Evolutionary conservation across 306 rosid genomes (phyloP), one percentile per base, ranked within the genome.

Genomic region (Hippophae tibetana): DNA sequence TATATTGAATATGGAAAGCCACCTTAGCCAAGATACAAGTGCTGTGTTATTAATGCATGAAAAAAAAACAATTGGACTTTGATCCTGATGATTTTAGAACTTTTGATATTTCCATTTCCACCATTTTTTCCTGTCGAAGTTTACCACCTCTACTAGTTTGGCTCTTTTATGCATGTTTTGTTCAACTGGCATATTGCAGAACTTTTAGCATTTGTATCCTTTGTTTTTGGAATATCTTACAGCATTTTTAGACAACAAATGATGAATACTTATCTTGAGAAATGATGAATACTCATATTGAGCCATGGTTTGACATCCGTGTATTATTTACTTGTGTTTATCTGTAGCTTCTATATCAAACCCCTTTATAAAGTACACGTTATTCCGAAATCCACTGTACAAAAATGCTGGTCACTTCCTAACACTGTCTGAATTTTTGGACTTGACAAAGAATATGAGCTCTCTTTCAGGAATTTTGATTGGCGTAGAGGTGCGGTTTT

Each of bases 401-500:
- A 69, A 50, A 63, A 71, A 13, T 42, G 65, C 44, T 13, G 97
- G 99, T 52, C 48, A 10, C 1, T 69, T 82, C 69, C 1, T 82
- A 38, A 62, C 86, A 14, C 71, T 93, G 61, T 68, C 89, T 12
- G 90, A 88, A 5, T 93, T 93, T 78, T 73, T 93, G 82, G 69
- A 79, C 53, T 66, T 93, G 82, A 65, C 97, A 54, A 86, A 84
- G 78, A 82, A 70, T 18, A 57, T 77, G 2, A 66, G 78, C 53
- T 78, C 94, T 70, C 85, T 93, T 62, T 65, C 83, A 9, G 95
- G 95, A 60, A 67, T 93, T 69, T 42, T 81, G 69, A 80, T 93
- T 68, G 66, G 61, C 72, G 73, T 93, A 73, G 89, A 93, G 90
- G 99, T 85, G 57, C 31, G 89, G 42, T 50, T 62, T 62, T 56